Evolutionary conservation across 208 protist genomes (phyloP), one percentile per base, ranked within the genome.

Genomic region (Vickermania ingenoplastis): DNA sequence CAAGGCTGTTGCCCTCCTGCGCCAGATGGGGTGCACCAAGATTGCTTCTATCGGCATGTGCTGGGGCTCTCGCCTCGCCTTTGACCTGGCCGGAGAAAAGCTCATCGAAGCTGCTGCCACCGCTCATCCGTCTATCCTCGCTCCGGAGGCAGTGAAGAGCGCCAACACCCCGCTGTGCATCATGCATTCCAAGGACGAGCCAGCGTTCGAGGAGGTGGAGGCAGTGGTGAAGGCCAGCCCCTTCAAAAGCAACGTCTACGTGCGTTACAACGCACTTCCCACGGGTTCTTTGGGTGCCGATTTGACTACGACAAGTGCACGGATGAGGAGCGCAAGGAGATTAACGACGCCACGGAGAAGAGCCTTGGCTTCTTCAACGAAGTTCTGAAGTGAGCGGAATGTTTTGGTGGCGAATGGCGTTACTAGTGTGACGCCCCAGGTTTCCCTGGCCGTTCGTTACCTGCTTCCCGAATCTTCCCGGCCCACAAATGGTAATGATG

Each of bases 281-380:
- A 59, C 68, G 30, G 64, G 64, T 21, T 69, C 68, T 27, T 48
- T 63, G 4, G 64, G 64, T 41, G 59, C 61, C 57, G 64, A 13
- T 65, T 65, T 36, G 51, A 27, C 52, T 27, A 27, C 30, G 60
- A 45, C 25, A 65, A 17, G 13, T 17, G 14, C 51, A 48, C 45
- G 23, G 23, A 7, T 26, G 60, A 24, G 14, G 22, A 56, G 27
- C 11, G 11, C n/a, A 54, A 54, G 50, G 50, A 54, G 50, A 11
- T 54, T 17, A 26, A 54, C 50, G 50, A 54, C 7, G 50, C 50
- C 23, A 54, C 50, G 7, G n/a, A 17, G 13, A 26, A 17, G 7
- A 54, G 50, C 23, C 13, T 54, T 26, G 11, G 11, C 50, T 54
- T 54, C 23, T 54, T 54, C 23, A 5, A 21, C 23, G 13, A 17